Percentiles rank a stretch among this genome's conserved stretches.
phyloP scores from a whole-genome alignment of 768 basidiomycete species.

The Tylopilus vinaceipallidus region DNA sequence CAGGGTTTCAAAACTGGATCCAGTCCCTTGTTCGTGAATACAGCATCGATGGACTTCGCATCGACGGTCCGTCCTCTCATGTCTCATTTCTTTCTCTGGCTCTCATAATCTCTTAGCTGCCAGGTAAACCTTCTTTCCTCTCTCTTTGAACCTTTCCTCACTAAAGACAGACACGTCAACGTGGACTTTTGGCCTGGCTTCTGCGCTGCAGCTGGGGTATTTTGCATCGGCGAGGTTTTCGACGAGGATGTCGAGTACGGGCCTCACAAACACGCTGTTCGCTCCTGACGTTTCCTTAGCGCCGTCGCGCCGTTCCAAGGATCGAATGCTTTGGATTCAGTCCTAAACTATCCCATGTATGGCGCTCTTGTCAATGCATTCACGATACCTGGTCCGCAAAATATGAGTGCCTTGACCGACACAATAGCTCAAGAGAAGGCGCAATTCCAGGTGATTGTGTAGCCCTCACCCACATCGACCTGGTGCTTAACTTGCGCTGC shows the following conservation, averaged over 20 bases:
- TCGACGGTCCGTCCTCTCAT: slow-evolving; percentile 52
- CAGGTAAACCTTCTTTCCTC: slow-evolving; percentile 24
- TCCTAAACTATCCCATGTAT: slow-evolving; percentile 73
- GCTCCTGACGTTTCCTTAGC: slow-evolving; percentile 36
- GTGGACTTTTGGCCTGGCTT: slow-evolving; percentile 77
- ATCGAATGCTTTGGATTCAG: slow-evolving; percentile 57
- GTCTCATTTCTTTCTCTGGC: not conserved
- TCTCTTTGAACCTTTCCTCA: not conserved
- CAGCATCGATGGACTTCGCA: slow-evolving; percentile 80
- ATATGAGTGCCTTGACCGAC: slow-evolving; percentile 55
- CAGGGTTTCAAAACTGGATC: slow-evolving; percentile 70
- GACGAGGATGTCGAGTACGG: slow-evolving; percentile 49
- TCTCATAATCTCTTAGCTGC: slow-evolving; percentile 24
- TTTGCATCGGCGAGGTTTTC: slow-evolving; percentile 83
- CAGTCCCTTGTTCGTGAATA: slow-evolving; percentile 64
- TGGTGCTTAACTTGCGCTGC: not conserved
- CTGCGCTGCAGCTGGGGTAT: slow-evolving; percentile 72
- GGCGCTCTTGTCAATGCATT: slow-evolving; percentile 62
- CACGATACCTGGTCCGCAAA: slow-evolving; percentile 63
- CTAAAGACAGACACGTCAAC: slow-evolving; percentile 55
- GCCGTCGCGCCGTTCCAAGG: slow-evolving; percentile 61
- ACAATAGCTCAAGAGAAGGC: slow-evolving; percentile 52
- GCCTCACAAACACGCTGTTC: not conserved
- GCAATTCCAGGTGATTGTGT: slow-evolving; percentile 43
- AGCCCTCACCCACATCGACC: not conserved